Percentiles rank a stretch among this genome's conserved stretches.
Evolutionary conservation across 176 grass and related monocot genomes (phyloP).

Genomic region (Zoysia japonica): DNA sequence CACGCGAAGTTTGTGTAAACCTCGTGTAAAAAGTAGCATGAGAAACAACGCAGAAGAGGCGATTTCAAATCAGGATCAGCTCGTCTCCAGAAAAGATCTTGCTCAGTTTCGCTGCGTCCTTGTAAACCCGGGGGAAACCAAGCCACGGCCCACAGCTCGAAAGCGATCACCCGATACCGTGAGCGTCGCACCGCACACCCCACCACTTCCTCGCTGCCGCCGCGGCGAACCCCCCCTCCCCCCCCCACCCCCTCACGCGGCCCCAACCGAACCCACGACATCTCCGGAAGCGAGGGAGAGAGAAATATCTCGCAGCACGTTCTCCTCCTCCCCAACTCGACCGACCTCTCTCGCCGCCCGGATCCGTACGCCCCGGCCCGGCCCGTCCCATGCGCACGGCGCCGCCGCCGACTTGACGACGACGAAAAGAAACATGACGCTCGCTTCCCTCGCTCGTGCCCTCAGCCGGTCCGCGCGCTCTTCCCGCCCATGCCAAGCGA

Average conservation of each 20-base stretch:
- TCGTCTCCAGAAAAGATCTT: background rate
- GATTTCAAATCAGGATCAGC: background rate
- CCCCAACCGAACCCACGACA: background rate
- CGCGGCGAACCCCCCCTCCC: conserved; percentile 19
- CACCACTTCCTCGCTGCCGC: conserved; percentile 39
- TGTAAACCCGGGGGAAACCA: background rate
- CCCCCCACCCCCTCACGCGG: background rate
- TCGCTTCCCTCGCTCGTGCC: conserved; percentile 68
- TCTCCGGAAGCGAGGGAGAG: background rate
- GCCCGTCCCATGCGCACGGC: conserved; percentile 32
- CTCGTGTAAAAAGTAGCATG: too few species aligned
- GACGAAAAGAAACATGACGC: conserved; percentile 64
- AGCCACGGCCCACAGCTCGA: background rate
- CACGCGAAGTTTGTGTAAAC: too few species aligned
- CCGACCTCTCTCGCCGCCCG: background rate
- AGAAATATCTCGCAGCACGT: conserved; percentile 7
- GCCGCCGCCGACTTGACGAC: conserved; percentile 14
- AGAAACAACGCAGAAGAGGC: too few species aligned
- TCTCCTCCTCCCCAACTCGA: background rate
- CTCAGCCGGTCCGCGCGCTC: conserved; percentile 66
- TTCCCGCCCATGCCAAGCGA: conserved; percentile 53
- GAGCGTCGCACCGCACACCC: conserved; percentile 15
- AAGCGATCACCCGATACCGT: conserved; percentile 19
- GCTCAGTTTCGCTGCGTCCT: background rate
- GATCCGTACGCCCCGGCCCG: conserved; percentile 45